Evolutionary conservation across 345 rosid genomes (phyloP).

Genomic region (Rhodamnia argentea): DNA sequence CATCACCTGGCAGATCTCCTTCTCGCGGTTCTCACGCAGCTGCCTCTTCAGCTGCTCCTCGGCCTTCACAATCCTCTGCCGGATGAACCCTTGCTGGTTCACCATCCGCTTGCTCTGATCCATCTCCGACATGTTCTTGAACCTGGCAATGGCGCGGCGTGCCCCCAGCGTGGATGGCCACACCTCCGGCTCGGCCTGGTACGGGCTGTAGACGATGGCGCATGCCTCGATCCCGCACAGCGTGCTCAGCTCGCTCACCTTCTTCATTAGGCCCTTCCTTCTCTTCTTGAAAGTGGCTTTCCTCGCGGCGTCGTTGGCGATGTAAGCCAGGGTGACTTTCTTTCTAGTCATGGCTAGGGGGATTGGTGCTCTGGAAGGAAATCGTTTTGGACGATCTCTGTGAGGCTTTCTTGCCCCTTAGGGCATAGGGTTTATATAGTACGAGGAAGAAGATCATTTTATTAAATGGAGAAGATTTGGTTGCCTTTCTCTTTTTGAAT

Average conservation of each 20-base stretch:
- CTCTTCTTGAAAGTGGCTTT: constrained; percentile 19
- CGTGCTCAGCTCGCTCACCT: constrained; percentile 12
- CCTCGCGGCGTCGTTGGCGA: constrained; percentile 4
- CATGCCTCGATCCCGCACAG: constrained; percentile 14
- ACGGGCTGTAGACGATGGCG: constrained; percentile 8
- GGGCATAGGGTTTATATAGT: neutral
- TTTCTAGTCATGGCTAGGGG: constrained; percentile 8
- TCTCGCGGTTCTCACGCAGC: constrained; percentile 9
- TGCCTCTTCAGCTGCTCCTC: constrained; percentile 25
- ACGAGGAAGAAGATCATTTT: neutral
- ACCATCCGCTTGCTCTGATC: constrained; percentile 38
- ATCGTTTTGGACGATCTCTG: neutral
- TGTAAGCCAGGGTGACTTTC: constrained; percentile 7
- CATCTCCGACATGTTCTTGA: constrained; percentile 22
- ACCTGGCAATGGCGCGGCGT: constrained; percentile 7
- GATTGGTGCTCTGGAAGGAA: neutral
- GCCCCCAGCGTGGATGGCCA: constrained; percentile 27
- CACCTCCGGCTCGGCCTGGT: constrained; percentile 20
- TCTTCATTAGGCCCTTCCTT: constrained; percentile 13
- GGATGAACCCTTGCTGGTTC: constrained; percentile 30
- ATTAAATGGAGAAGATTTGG: neutral
- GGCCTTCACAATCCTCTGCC: constrained; percentile 19
- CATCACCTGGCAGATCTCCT: constrained; percentile 10
- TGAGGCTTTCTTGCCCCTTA: neutral
- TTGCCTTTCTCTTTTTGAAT: neutral